These are phyloP conservation scores for Diaporthe nobilis DNA, from an alignment of 2,329 filamentous ascomycete genomes.

Conservation along the genomic window DNA sequence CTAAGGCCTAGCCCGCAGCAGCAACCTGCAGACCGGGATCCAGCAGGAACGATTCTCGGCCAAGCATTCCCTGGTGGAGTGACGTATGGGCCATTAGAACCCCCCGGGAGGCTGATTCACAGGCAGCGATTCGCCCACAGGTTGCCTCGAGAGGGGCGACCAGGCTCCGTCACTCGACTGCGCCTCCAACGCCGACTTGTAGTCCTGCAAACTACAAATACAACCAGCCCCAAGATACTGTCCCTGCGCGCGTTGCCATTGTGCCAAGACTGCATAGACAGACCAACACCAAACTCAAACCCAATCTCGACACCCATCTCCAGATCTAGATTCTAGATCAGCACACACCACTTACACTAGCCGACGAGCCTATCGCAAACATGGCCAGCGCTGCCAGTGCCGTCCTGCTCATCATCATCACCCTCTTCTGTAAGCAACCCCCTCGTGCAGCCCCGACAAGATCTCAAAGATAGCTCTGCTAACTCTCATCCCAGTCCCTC, in stretches of 20 bases:
- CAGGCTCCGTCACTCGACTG: slow-evolving; percentile 5
- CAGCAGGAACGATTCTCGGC: not conserved
- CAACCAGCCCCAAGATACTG: not conserved
- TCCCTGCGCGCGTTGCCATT: not conserved
- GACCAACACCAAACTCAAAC: not conserved
- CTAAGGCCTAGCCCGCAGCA: slow-evolving; percentile 1
- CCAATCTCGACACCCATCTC: not conserved
- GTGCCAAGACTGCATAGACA: not conserved
- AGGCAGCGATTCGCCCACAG: slow-evolving; percentile 22
- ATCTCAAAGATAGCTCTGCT: not conserved
- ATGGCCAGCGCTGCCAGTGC: slow-evolving; percentile 38
- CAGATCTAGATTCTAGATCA: not conserved
- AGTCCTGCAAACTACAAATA: slow-evolving; percentile 7
- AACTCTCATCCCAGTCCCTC: slow-evolving; percentile 67
- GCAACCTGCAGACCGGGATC: slow-evolving; percentile 11
- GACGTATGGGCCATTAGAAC: slow-evolving; percentile 18
- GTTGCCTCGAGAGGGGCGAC: slow-evolving; percentile 14
- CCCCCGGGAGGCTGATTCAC: not conserved
- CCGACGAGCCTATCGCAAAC: slow-evolving; percentile 1
- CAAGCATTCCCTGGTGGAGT: slow-evolving; percentile 9
- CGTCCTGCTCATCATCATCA: slow-evolving; percentile 40
- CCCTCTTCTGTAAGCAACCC: slow-evolving; percentile 36
- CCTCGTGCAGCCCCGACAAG: not conserved
- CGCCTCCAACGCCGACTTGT: slow-evolving; percentile 3
- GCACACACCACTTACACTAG: not conserved